Evolutionary conservation across 176 grass and related monocot genomes (phyloP), one percentile per base, ranked within the genome.

Genomic region (Tillandsia leiboldiana): DNA sequence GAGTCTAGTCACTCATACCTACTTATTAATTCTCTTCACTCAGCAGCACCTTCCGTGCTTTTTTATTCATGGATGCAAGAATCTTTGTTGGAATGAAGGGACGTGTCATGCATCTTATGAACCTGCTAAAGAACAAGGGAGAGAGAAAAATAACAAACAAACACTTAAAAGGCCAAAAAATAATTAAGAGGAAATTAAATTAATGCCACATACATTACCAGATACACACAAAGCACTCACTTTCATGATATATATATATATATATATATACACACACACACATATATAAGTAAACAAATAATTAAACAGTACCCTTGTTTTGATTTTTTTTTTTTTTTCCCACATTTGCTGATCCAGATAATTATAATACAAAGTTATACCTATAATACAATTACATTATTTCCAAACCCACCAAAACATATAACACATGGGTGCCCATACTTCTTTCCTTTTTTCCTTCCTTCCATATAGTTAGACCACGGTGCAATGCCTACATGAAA

Each of bases 51-150:
- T n/a, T 13, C 52, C 15, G 52, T n/a, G 26, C 63, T 33, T 11
- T 33, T 11, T 14, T 49, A 27, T 67, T 67, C 65, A 67, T 67
- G 65, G 65, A 27, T 67, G 65, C 14, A 47, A 67, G 42, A 67
- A 67, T 67, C 65, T 67, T 67, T 27, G 65, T 67, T 49, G 33
- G 64, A 33, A 67, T 67, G 65, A 49, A 17, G 65, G 48, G 65
- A 67, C 65, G 18, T 48, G 65, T 48, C 65, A 22, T 67, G 15
- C 65, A 49, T 67, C 27, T 67, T 33, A 67, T 42, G 33, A 33
- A 67, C 65, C 65, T 67, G 65, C 65, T 67, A 67, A 27, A 67
- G 64, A 66, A 66, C 12, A 17, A 23, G 56, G 13, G 65, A 11
- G 65, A 49, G 28, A 49, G 1, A 67, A 47, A 67, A n/a, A 42